Evolutionary conservation across 192 early-diverging fungal species (phyloP).

Genomic region (Entophlyctis helioformis): DNA sequence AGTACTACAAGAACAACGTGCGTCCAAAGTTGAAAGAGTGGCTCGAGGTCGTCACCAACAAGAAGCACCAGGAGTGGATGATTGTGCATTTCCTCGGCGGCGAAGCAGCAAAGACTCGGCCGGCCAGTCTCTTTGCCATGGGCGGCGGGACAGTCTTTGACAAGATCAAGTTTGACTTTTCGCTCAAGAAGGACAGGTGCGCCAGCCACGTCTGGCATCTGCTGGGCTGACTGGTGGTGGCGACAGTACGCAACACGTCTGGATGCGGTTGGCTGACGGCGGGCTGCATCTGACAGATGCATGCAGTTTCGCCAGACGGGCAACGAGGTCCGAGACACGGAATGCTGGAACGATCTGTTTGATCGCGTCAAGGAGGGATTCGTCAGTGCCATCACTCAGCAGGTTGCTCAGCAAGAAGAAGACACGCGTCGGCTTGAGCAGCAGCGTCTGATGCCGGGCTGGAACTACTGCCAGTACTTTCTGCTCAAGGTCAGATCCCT

Average conservation of each 20-base stretch:
- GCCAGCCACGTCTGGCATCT: no score
- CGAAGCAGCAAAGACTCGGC: slow-evolving; percentile 10
- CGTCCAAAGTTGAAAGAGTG: slow-evolving; percentile 63
- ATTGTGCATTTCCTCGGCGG: slow-evolving; percentile 37
- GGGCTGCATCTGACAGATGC: no score
- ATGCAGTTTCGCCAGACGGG: slow-evolving; percentile 8
- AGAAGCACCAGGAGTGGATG: slow-evolving; percentile 84
- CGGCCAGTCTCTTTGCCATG: slow-evolving; percentile 9
- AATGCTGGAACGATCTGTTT: slow-evolving; percentile 62
- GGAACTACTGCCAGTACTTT: slow-evolving; percentile 99
- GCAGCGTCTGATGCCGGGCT: slow-evolving; percentile 89
- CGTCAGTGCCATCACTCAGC: slow-evolving; percentile 56
- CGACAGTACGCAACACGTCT: no score
- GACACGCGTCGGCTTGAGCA: slow-evolving; percentile 82
- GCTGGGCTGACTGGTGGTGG: no score
- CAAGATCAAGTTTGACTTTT: slow-evolving; percentile 76
- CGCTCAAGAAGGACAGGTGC: slow-evolving; percentile 48
- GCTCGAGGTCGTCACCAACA: slow-evolving; percentile 56
- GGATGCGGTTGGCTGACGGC: no score
- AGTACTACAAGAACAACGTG: slow-evolving; percentile 55
- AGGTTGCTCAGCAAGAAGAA: slow-evolving; percentile 74
- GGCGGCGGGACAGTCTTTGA: slow-evolving; percentile 51
- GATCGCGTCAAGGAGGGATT: slow-evolving; percentile 64
- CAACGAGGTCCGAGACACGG: slow-evolving; percentile 30
- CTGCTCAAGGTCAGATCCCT: slow-evolving; percentile 59